These are phyloP conservation scores for Aspergillus brunneoviolaceus DNA, from an alignment of 2,329 filamentous ascomycete species.

Conservation along the genomic window DNA sequence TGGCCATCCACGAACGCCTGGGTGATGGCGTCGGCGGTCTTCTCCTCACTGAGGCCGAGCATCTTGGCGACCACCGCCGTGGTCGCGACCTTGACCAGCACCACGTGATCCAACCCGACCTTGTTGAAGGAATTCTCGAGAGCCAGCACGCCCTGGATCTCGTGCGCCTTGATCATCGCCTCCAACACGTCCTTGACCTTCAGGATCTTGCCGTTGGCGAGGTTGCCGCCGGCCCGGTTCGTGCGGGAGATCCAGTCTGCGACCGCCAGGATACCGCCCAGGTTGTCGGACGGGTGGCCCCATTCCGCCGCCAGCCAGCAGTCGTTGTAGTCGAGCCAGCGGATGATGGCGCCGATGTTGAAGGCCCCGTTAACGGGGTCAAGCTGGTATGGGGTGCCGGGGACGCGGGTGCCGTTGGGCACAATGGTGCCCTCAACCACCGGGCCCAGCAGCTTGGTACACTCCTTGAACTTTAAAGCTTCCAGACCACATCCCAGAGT, in stretches of 20 bases:
- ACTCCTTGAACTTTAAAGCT: constrained; percentile 92
- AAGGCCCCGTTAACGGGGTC: constrained; percentile 95
- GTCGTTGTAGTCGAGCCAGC: constrained; percentile 99
- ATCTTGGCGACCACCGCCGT: constrained; percentile 93
- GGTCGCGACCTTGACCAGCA: constrained; percentile 95
- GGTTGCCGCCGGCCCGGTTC: constrained; percentile 77
- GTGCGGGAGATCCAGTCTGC: constrained; percentile 97
- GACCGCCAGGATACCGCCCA: constrained; percentile 93
- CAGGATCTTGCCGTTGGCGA: constrained; percentile 72
- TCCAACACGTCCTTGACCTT: constrained; percentile 89
- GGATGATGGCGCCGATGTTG: constrained; percentile 98
- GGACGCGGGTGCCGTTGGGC: constrained; percentile 87
- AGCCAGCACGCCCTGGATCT: constrained; percentile 96
- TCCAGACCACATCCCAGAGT: constrained; percentile 96
- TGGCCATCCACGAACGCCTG: constrained; percentile 98
- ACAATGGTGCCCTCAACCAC: constrained; percentile 87
- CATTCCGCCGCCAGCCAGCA: constrained; percentile 99
- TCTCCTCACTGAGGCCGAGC: constrained; percentile 82
- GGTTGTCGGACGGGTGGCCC: constrained; percentile 97
- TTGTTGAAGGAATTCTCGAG: constrained; percentile 99
- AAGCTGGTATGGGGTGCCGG: constrained; percentile 88
- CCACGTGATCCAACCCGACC: constrained; percentile 95
- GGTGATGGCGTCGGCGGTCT: constrained; percentile 92
- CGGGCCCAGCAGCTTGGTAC: constrained; percentile 89
- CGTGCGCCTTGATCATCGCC: constrained; percentile 98